Conservation (phyloP, 78 protist genomes). For the Mantamonas sphyraenae region DNA sequence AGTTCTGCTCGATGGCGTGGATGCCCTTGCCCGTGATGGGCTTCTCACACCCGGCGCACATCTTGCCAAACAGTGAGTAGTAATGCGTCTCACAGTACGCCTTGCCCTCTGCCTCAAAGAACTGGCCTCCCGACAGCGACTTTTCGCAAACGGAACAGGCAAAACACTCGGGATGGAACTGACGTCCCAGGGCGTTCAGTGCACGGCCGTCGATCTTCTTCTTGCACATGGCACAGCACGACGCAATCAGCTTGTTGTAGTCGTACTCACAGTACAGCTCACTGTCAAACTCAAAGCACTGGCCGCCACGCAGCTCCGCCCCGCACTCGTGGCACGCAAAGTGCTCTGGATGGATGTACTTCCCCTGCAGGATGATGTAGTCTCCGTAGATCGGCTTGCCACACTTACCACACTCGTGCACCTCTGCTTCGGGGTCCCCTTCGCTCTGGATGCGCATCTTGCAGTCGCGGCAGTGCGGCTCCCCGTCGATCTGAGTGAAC, state of each 20-base stretch:
- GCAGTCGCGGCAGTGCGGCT: not conserved
- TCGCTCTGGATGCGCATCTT: not conserved
- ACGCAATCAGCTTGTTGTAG: not conserved
- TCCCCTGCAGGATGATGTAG: not conserved
- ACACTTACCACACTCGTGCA: not conserved
- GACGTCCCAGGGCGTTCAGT: not conserved
- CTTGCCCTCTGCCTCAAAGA: not conserved
- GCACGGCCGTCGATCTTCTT: not conserved
- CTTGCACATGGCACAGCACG: not conserved
- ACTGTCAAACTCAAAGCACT: not conserved
- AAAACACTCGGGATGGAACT: not conserved
- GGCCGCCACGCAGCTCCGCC: not conserved
- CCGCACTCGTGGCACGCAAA: too few species aligned
- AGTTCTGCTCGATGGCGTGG: not conserved
- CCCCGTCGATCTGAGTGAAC: not conserved
- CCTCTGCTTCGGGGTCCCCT: not conserved
- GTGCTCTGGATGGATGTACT: not conserved
- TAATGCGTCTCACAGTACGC: not conserved
- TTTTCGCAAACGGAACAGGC: not conserved
- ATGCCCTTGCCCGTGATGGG: not conserved
- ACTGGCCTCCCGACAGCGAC: not conserved
- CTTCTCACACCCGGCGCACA: not conserved
- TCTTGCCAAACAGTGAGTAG: not conserved
- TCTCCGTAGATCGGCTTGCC: not conserved
- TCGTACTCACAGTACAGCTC: not conserved